Evolutionary conservation across 2,329 filamentous ascomycete genomes (phyloP), one percentile per base, ranked within the genome.

Genomic region (Sporothrix brasiliensis): DNA sequence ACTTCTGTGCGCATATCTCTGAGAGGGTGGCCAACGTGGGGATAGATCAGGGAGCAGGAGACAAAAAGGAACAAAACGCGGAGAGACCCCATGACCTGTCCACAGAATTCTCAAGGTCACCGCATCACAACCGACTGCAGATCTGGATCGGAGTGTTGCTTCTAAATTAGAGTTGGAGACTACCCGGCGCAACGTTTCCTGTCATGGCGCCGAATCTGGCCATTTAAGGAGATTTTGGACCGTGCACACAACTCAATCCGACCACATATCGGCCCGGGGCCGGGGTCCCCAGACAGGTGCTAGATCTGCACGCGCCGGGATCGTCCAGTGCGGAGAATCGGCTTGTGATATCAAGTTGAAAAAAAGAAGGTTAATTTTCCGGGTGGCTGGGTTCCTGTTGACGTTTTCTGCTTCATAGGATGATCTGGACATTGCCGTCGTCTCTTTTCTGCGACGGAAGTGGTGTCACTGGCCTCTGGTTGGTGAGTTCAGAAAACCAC

Each of bases 241-340:
- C 21, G 21, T 63, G 21, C 58, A 44, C 21, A 21, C 13, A 19
- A 13, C 21, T n/a, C 21, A 63, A 63, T 47, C 21, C 58, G 27
- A 63, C 39, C 58, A 47, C 10, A 63, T 63, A 47, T 63, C 58
- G 58, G 58, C n/a, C 58, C 58, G 39, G 58, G 58, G 58, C 58
- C 58, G n/a, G 39, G 58, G 58, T 63, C 39, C 58, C 47, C 34
- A 34, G 34, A 14, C 21, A 39, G 44, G 39, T n/a, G 39, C 39
- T 63, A 14, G 58, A 63, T 63, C 58, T 63, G 58, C 58, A 21
- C 11, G 58, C 58, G 39, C 39, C 58, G 39, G 44, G 27, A 24
- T 47, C 39, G 58, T 39, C 56, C n/a, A 47, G 58, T 63, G 39
- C 58, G 19, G 58, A 63, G 58, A 63, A 63, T 14, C 39, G 58